Conservation (phyloP, 345 rosid species). For the Moricandia arvensis region DNA sequence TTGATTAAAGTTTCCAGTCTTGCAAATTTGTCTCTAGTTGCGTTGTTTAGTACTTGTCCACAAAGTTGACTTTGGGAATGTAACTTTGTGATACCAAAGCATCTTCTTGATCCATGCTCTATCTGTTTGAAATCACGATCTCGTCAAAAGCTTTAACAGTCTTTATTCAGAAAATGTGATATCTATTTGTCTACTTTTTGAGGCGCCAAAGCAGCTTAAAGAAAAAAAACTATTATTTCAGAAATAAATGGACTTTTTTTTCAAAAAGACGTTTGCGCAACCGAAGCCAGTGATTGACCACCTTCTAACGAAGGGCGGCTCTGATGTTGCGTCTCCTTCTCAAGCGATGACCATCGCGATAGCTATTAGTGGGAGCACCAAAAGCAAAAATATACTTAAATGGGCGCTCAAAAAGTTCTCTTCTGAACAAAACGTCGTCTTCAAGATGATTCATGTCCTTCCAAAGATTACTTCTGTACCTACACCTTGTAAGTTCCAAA, state of each 20-base stretch:
- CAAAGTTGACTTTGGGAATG: neutral
- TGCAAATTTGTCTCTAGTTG: neutral
- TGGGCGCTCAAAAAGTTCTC: constrained; percentile 58
- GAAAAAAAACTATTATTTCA: no score
- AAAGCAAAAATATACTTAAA: constrained; percentile 49
- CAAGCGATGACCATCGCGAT: constrained; percentile 39
- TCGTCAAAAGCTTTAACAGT: neutral
- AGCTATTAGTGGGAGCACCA: constrained; percentile 62
- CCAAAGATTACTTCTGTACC: constrained; percentile 60
- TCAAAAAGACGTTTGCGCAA: neutral
- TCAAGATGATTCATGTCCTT: constrained; percentile 67
- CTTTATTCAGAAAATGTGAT: neutral
- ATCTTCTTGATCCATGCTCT: neutral
- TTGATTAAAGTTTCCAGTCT: neutral
- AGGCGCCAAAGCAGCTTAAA: no score
- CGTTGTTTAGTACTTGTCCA: neutral
- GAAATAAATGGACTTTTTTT: constrained; percentile 21
- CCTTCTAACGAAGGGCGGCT: neutral
- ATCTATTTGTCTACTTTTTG: neutral
- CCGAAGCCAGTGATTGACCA: neutral
- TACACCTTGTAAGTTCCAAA: constrained; percentile 63
- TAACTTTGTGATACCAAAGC: neutral
- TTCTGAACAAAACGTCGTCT: constrained; percentile 45
- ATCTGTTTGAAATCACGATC: constrained; percentile 11
- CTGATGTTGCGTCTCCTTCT: constrained; percentile 24